Base-by-base conservation (phyloP, 192 early-diverging fungal species). In the Umbelopsis ramanniana region DNA sequence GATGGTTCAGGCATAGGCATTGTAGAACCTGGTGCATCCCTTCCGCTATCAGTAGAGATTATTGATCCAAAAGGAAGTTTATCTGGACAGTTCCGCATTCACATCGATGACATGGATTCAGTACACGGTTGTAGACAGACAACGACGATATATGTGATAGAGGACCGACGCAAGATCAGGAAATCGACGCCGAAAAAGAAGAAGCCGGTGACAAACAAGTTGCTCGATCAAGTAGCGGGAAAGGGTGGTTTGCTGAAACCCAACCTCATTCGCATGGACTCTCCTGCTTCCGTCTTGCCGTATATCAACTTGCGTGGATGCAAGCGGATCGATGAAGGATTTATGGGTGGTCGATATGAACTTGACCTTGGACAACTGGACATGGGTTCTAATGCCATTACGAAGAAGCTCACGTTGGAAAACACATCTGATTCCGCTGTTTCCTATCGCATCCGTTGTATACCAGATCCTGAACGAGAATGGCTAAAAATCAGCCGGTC, bases 301-400 rank as follows among this genome's bases (percentile, higher is more conserved):
- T 46, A 82, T n/a, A 80, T 93, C 52, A 79, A 77, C 11, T 70
- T 93, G 33, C 82, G 90, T 22, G 91, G 91, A 3, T 93, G 92
- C 69, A 92, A 93, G 70, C 79, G 88, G 17, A 78, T 92, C 24
- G 80, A 78, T 47, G 68, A 69, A 23, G 77, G 72, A 6, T 83
- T 89, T 11, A 43, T 86, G 7, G 87, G 87, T 52, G 90, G 89
- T 26, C 80, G 93, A 21, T 94, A 85, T 74, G 91, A 92, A 43
- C 80, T 94, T 8, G 88, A 93, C 81, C 78, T 93, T 29, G 93
- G 93, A n/a, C 93, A 93, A 69, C 90, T 90, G 67, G 93, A 94
- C 74, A 76, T 89, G 55, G 87, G 87, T 1, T 72, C 82, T 2
- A 67, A 75, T 3, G 80, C 83, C 37, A 77, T 89, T 14, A 74